Evolutionary conservation across 768 basidiomycete species (phyloP).

Genomic region (Serendipita sp.): DNA sequence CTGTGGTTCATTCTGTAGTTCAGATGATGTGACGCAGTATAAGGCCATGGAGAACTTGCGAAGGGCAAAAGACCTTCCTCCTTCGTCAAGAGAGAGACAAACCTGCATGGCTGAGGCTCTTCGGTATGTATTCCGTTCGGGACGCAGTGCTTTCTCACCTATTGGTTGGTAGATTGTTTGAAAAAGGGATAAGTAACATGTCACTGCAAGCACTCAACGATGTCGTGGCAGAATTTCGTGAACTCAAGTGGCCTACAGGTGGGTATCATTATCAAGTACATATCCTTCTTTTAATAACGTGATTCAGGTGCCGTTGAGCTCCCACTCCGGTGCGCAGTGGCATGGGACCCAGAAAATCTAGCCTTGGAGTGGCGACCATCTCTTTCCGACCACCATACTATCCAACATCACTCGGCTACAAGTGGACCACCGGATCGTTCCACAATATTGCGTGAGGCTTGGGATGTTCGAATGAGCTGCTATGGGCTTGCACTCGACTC

Average conservation of each 20-base stretch:
- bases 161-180: slow-evolving; percentile 49
- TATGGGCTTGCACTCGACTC: slow-evolving; percentile 78
- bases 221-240: slow-evolving; percentile 78
- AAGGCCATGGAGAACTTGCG: slow-evolving; percentile 94
- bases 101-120: slow-evolving; percentile 76
- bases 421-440: slow-evolving; percentile 25
- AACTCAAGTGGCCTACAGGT: slow-evolving; percentile 74
- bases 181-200: slow-evolving; percentile 72
- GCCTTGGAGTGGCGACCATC: slow-evolving; percentile 37
- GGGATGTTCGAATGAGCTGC: slow-evolving; percentile 49
- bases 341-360: slow-evolving; percentile 58
- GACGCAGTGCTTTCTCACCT: slow-evolving; percentile 4
- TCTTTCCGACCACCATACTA: not conserved
- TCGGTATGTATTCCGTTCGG: slow-evolving; percentile 32
- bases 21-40: slow-evolving; percentile 95
- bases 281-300: not conserved
- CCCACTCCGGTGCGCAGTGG: slow-evolving; percentile 66
- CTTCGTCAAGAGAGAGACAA: slow-evolving; percentile 52
- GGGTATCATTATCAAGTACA: slow-evolving; percentile 12
- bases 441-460: slow-evolving; percentile 41
- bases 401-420: not conserved
- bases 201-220: slow-evolving; percentile 75
- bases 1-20: slow-evolving; percentile 95
- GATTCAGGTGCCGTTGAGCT: slow-evolving; percentile 64
- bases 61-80: slow-evolving; percentile 65